Evolutionary conservation across 176 grass and related monocot species (phyloP), one percentile per base, ranked within the genome.

Genomic region (Elaeis guineensis): DNA sequence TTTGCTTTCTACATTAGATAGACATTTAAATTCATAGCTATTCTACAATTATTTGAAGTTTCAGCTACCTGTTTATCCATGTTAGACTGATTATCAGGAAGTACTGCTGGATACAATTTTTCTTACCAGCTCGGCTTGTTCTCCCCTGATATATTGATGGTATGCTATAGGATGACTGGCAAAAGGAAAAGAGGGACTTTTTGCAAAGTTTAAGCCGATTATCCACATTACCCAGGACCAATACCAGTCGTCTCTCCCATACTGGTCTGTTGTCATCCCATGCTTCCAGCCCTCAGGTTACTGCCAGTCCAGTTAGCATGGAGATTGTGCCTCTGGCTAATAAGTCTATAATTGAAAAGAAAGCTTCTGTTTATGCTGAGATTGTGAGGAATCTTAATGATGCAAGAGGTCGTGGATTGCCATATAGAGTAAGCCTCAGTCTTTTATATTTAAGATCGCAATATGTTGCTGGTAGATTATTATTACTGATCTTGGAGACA

Each of bases 101-200:
- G 35, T 12, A 44, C 35, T 12, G 2, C 35, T 44, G 2, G 35
- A 44, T 44, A 44, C 35, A 44, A 14, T 12, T 44, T 44, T 44
- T 44, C 35, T 44, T 12, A 44, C 35, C 35, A 44, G 35, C 35
- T 44, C 35, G 14, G 35, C 62, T 21, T 59, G 8, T 61, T 56
- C 5, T 57, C 4, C 72, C 71, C 5, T 74, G 30, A 72, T 77
- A 16, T 44, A 58, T 69, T 4, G 50, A 69, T 18, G 54, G 7
- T 74, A 48, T 72, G 53, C 48, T 85, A 59, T 72, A 98, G 94
- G 88, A 89, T 67, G 88, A 98, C 50, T 98, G 94, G 94, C 84
- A 98, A 53, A 98, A 89, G 28, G 94, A 98, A 58, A 98, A 92
- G 73, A 80, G 79, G 59, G 88, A 98, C 49, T 92, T 89, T 58